A percentile compares a stretch with the other conserved stretches of the same genome.
These are phyloP conservation scores for Solanum bulbocastanum DNA, from an alignment of 257 asterid genomes.

Conservation along the genomic window DNA sequence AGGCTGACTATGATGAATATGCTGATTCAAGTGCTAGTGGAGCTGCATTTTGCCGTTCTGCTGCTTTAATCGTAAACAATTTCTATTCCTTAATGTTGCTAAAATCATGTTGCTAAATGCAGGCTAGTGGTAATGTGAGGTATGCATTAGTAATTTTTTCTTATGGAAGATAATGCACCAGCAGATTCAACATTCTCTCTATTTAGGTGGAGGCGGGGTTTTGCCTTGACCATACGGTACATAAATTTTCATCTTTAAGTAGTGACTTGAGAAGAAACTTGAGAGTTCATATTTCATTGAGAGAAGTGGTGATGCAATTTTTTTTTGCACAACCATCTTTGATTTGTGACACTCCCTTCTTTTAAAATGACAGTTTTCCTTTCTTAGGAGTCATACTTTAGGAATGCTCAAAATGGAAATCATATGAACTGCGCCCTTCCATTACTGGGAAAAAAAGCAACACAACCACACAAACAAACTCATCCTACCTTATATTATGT, in stretches of 20 bases:
- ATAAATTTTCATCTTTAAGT: neutral
- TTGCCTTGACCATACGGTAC: neutral
- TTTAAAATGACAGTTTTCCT: neutral
- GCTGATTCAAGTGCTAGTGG: slow-evolving; percentile 36
- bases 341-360: neutral
- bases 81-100: neutral
- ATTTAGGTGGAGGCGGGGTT: neutral
- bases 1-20: slow-evolving; percentile 36
- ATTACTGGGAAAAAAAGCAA: neutral
- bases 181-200: neutral
- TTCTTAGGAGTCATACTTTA: neutral
- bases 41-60: slow-evolving; percentile 44
- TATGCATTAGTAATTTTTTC: neutral
- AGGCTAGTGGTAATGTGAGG: neutral
- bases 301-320: neutral
- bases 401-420: neutral
- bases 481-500: neutral
- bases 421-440: neutral
- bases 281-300: neutral
- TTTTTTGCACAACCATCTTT: neutral
- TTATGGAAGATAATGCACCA: neutral
- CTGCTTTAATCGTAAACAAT: slow-evolving; percentile 31
- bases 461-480: neutral
- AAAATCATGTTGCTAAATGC: neutral
- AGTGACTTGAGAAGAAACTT: neutral